Evolutionary conservation across 2,329 filamentous ascomycete genomes (phyloP).

Genomic region (Microdochium paspali): DNA sequence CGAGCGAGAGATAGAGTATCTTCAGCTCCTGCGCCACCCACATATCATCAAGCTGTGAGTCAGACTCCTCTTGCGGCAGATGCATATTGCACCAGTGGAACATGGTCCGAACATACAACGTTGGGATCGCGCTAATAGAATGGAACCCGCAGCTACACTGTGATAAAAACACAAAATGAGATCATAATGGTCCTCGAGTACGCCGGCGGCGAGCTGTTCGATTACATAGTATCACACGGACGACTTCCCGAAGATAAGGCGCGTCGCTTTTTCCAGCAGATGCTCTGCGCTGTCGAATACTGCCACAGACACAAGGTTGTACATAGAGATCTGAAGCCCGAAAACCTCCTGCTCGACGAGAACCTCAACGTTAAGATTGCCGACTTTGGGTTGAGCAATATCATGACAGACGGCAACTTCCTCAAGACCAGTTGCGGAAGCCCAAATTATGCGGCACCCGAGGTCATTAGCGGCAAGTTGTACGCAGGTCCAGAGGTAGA

Average conservation of each 20-base stretch:
- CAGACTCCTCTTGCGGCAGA: too few relatives aligned
- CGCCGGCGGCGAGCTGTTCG: conserved; percentile 91
- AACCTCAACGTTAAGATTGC: conserved; percentile 98
- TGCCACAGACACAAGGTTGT: conserved; percentile 99
- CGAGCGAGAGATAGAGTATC: conserved; percentile 95
- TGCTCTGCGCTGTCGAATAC: conserved; percentile 97
- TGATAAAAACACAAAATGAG: conserved; percentile 87
- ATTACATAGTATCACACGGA: conserved; percentile 93
- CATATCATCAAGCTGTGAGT: conserved; percentile 97
- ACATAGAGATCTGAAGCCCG: conserved; percentile 92
- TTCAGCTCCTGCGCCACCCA: conserved; percentile 88
- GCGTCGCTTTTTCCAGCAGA: conserved; percentile 98
- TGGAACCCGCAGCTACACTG: conserved; percentile 60
- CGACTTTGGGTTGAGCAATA: conserved; percentile 96
- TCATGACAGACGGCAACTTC: conserved; percentile 99
- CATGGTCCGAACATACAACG: neutral
- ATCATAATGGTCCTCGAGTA: conserved; percentile 99
- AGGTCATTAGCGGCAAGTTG: conserved; percentile 95
- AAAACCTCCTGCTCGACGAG: conserved; percentile 91
- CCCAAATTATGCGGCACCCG: conserved; percentile 94
- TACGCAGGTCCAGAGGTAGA: conserved; percentile 97
- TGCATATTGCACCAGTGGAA: too few relatives aligned
- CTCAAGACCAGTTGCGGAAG: conserved; percentile 97
- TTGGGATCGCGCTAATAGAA: conserved; percentile 12
- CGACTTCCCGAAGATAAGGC: conserved; percentile 85